Base-by-base conservation (phyloP, 2,329 filamentous ascomycete species). In the Thyridium curvatum region DNA sequence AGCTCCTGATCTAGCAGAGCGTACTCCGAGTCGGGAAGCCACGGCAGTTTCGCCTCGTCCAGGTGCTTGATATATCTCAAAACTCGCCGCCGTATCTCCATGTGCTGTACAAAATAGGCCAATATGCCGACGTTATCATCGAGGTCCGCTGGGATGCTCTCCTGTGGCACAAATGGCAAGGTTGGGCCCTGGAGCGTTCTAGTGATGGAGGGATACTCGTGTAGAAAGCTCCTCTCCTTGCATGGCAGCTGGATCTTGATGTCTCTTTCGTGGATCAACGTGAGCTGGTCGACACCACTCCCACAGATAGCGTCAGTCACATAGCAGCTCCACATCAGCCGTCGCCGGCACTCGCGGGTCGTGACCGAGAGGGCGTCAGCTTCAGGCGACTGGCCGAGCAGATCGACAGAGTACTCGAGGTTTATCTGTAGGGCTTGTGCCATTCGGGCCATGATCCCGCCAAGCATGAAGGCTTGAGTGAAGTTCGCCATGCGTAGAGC, bases 11-110 rank as follows among this genome's bases (percentile, higher is more conserved):
- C 61, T 30, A 70, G 52, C 4, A 55, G 55, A 4, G 60, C 54
- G 47, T 69, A 68, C 39, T 62, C 61, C 3, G 65, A 68, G 34
- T 65, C 63, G 2, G 61, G 53, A 34, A 64, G 52, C 65, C 66
- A 69, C 1, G 66, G 66, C 2, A 62, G 62, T 12, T 57, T 55
- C 13, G 54, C 56, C 3, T 54, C 54, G 35, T 67, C 59, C 10
- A 66, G 39, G 34, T 62, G 59, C 33, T 68, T 67, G 17, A 68
- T 62, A 39, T 69, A 69, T 52, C 37, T 30, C 18, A 40, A 29
- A 29, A 32, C 38, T 3, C 34, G 26, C 14, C 36, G 30, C 12
- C 38, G 34, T 31, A 32, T 8, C 30, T 21, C 15, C 32, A 40
- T 14, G 32, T 28, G n/a, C 38, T 29, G 14, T 14, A 33, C 34